A percentile compares a stretch with the other conserved stretches of the same genome.
Conservation (phyloP, 352 stramenopile genomes). For the Blastocystis hominis region DNA sequence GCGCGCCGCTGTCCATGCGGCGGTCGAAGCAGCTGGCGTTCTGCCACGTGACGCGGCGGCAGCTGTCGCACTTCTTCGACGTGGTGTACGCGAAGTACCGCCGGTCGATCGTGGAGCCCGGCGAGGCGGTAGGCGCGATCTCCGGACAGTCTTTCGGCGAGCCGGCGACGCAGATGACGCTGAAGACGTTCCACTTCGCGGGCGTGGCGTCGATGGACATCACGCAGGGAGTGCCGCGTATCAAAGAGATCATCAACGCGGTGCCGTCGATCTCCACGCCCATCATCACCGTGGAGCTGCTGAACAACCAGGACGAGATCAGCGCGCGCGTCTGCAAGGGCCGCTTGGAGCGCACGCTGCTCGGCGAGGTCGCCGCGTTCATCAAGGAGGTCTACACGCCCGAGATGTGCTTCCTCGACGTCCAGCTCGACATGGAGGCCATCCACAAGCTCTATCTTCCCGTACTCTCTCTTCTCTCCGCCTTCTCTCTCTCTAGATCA, state of each 20-base stretch:
- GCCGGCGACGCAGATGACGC: conserved; percentile 83
- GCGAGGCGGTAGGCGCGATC: conserved; percentile 89
- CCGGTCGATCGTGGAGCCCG: conserved; percentile 74
- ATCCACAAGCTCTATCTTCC: conserved; percentile 85
- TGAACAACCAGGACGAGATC: conserved; percentile 73
- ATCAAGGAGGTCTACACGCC: conserved; percentile 94
- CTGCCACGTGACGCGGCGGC: conserved; percentile 35
- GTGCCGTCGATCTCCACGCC: conserved; percentile 87
- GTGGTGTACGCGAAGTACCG: conserved; percentile 69
- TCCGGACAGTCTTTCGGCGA: conserved; percentile 92
- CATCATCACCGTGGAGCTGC: conserved; percentile 92
- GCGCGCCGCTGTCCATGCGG: neutral
- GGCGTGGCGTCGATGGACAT: conserved; percentile 99
- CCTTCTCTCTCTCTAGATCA: conserved; percentile 69
- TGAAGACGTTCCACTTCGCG: conserved; percentile 98
- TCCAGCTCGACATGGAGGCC: conserved; percentile 88
- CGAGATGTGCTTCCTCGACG: conserved; percentile 83
- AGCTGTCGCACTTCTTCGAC: conserved; percentile 62
- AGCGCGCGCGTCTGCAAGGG: conserved; percentile 93
- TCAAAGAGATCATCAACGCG: conserved; percentile 91
- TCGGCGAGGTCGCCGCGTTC: conserved; percentile 82
- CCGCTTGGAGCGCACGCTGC: conserved; percentile 93
- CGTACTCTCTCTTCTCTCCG: neutral
- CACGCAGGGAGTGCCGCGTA: conserved; percentile 92
- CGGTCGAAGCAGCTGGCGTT: neutral